Conservation (phyloP, 495 filamentous ascomycete genomes). For the Talaromyces adpressus region DNA sequence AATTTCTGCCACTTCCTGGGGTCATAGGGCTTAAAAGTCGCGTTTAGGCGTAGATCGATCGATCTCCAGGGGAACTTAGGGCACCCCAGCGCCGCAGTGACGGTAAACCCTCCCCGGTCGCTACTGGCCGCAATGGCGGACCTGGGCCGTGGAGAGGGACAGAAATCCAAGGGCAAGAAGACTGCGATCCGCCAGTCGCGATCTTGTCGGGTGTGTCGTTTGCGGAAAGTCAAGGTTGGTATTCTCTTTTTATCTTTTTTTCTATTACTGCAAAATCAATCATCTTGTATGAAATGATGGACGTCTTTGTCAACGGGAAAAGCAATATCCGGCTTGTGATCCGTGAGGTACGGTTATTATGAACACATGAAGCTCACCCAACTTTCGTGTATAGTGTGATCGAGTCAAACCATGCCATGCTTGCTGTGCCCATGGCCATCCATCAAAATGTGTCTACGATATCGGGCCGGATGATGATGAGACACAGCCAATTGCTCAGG, state of each 20-base stretch:
- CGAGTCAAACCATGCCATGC: constrained; percentile 40
- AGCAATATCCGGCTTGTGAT: neutral
- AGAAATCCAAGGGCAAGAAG: constrained; percentile 13
- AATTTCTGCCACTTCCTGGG: neutral
- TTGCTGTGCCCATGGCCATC: constrained; percentile 41
- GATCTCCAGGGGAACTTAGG: neutral
- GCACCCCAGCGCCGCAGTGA: constrained; percentile 4
- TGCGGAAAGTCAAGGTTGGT: constrained; percentile 41
- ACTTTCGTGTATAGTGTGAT: constrained; percentile 25
- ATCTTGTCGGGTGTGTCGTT: constrained; percentile 38
- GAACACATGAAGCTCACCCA: neutral
- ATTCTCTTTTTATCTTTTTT: neutral
- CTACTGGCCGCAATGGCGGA: constrained; percentile 9
- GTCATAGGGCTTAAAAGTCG: neutral
- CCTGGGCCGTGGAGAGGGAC: constrained; percentile 4
- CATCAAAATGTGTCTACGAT: constrained; percentile 38
- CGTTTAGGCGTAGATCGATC: neutral
- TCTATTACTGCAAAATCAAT: neutral
- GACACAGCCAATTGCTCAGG: constrained; percentile 32
- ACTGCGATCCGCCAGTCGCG: constrained; percentile 30
- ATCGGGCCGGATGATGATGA: constrained; percentile 25
- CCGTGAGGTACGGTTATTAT: neutral
- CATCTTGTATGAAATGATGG: neutral
- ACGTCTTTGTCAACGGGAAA: neutral
- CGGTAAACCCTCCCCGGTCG: constrained; percentile 6